Percentiles rank a stretch among this genome's conserved stretches.
Conservation (phyloP, 306 rosid genomes). For the Inga oerstediana region DNA sequence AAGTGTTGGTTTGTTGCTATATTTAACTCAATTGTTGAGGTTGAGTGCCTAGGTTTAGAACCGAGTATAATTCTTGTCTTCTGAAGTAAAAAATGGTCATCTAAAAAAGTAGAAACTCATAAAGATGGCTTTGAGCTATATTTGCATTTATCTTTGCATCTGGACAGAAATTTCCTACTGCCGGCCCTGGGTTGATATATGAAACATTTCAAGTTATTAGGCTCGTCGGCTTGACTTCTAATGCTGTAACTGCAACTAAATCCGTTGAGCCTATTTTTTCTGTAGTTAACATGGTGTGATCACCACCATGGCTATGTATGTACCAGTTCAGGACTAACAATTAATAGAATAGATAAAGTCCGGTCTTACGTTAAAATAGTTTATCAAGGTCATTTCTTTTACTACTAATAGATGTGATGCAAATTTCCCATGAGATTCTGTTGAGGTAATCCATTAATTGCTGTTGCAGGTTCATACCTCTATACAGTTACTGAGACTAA, state of each 20-base stretch:
- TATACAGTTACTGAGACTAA: slow-evolving; percentile 75
- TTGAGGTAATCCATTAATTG: slow-evolving; percentile 25
- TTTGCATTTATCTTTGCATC: slow-evolving; percentile 28
- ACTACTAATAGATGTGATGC: slow-evolving; percentile 1
- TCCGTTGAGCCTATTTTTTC: slow-evolving; percentile 22
- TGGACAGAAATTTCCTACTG: not conserved
- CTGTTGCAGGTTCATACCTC: slow-evolving; percentile 66
- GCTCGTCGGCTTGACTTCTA: not conserved
- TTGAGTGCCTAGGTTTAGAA: slow-evolving; percentile 27
- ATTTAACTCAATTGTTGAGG: slow-evolving; percentile 29
- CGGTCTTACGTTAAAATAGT: slow-evolving; percentile 8
- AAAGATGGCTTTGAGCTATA: not conserved
- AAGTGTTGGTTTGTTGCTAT: not conserved
- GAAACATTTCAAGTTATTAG: not conserved
- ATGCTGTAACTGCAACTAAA: not conserved
- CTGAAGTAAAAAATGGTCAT: not conserved
- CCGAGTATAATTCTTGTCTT: slow-evolving; percentile 14
- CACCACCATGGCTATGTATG: slow-evolving; percentile 7
- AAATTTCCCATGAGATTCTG: slow-evolving; percentile 15
- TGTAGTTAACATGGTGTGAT: slow-evolving; percentile 12
- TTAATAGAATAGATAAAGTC: slow-evolving; percentile 2
- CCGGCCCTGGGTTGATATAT: slow-evolving; percentile 2
- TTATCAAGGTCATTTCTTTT: slow-evolving; percentile 11
- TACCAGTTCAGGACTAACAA: slow-evolving; percentile 14
- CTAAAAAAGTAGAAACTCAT: slow-evolving; percentile 8